phyloP scores from a whole-genome alignment of 352 stramenopile species.

The Peronospora destructor region DNA sequence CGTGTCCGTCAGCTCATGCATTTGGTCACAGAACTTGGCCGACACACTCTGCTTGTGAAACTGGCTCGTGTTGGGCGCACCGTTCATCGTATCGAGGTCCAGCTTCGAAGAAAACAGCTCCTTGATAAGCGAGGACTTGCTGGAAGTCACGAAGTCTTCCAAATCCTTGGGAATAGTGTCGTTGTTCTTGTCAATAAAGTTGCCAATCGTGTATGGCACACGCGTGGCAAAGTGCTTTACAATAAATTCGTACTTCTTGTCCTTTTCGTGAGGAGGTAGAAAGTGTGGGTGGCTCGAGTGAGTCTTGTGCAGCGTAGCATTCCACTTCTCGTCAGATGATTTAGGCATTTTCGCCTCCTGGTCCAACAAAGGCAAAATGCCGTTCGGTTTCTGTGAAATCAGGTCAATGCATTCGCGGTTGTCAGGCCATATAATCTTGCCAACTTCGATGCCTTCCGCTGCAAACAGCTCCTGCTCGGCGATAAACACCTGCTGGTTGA shows the following conservation, averaged over 20 bases:
- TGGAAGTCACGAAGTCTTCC: slow-evolving; percentile 81
- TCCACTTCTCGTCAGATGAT: slow-evolving; percentile 83
- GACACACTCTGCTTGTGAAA: slow-evolving; percentile 59
- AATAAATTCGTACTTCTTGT: slow-evolving; percentile 91
- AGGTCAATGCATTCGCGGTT: slow-evolving; percentile 84
- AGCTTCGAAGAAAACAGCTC: slow-evolving; percentile 69
- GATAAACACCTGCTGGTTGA: slow-evolving; percentile 88
- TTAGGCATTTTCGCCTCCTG: slow-evolving; percentile 77
- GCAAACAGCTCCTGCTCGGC: slow-evolving; percentile 78
- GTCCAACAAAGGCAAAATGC: slow-evolving; percentile 73
- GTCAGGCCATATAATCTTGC: slow-evolving; percentile 78
- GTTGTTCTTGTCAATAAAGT: slow-evolving; percentile 97
- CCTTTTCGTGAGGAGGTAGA: slow-evolving; percentile 71
- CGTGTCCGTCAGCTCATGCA: slow-evolving; percentile 81
- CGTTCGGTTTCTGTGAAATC: slow-evolving; percentile 73
- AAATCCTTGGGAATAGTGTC: slow-evolving; percentile 92
- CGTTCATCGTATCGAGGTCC: slow-evolving; percentile 49
- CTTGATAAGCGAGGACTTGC: slow-evolving; percentile 67
- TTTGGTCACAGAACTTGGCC: slow-evolving; percentile 83
- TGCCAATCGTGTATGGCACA: slow-evolving; percentile 91
- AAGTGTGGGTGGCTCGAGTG: slow-evolving; percentile 70
- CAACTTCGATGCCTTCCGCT: slow-evolving; percentile 74
- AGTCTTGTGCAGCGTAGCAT: slow-evolving; percentile 73
- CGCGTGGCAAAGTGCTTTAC: slow-evolving; percentile 94
- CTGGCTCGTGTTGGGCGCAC: slow-evolving; percentile 30